Evolutionary conservation across 1,139 yeast genomes (phyloP).

Genomic region (Zygoascus meyerae): DNA sequence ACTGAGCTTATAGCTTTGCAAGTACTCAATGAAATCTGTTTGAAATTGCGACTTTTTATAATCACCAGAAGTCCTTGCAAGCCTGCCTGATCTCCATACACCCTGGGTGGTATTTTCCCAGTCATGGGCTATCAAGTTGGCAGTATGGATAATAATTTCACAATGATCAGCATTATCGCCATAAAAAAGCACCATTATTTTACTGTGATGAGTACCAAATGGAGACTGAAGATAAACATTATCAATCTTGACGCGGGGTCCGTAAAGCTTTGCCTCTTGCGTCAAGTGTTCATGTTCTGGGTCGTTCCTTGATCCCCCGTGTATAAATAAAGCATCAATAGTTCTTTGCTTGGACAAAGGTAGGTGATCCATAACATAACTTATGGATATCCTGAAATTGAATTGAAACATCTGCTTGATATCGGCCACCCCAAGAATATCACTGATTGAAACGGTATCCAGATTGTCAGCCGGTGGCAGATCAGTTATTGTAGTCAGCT

Average conservation of each 20-base stretch:
- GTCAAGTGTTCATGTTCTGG: conserved; percentile 4
- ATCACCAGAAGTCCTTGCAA: conserved; percentile 10
- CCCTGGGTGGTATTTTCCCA: conserved; percentile 34
- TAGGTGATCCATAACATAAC: conserved; percentile 25
- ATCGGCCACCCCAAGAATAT: conserved; percentile 17
- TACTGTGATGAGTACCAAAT: conserved; percentile 34
- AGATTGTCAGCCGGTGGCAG: conserved; percentile 19
- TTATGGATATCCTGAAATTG: conserved; percentile 27
- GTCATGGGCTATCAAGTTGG: conserved; percentile 32
- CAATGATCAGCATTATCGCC: conserved; percentile 13
- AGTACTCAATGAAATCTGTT: conserved; percentile 26
- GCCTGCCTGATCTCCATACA: conserved; percentile 29
- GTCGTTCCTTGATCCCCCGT: conserved; percentile 19
- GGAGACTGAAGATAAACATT: conserved; percentile 20
- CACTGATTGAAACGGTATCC: conserved; percentile 19
- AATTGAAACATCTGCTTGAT: conserved; percentile 27
- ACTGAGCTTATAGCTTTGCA: conserved; percentile 22
- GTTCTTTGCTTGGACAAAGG: conserved; percentile 16
- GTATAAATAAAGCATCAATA: conserved; percentile 24
- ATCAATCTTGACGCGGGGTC: conserved; percentile 20
- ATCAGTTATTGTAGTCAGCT: conserved; percentile 15
- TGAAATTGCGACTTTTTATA: conserved; percentile 18
- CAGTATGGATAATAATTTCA: conserved; percentile 33
- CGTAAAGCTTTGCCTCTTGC: conserved; percentile 14
- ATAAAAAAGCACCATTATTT: conserved; percentile 32